These are phyloP conservation scores for Wickerhamiella sorbophila DNA, from an alignment of 805 yeast genomes.

Conservation along the genomic window DNA sequence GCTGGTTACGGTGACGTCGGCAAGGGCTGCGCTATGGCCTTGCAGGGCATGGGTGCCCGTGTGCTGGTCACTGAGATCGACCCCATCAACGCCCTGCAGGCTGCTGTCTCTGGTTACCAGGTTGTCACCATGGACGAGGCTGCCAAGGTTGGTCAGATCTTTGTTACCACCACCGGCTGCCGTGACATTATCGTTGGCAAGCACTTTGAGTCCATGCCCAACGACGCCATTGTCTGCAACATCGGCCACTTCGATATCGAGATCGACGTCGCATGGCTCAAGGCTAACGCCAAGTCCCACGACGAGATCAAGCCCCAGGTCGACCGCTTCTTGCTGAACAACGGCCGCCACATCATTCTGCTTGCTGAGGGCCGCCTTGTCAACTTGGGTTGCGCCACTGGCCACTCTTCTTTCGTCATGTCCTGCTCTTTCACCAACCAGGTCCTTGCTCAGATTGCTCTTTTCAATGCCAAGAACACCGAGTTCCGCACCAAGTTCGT, in stretches of 20 bases:
- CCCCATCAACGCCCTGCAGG: conserved; percentile 98
- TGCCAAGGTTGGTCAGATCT: conserved; percentile 85
- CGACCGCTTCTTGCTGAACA: conserved; percentile 82
- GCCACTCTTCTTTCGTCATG: conserved; percentile 98
- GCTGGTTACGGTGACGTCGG: conserved; percentile 99
- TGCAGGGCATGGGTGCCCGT: conserved; percentile 98
- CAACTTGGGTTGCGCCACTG: conserved; percentile 99
- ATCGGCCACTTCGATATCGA: conserved; percentile 99
- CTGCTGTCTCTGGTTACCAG: conserved; percentile 98
- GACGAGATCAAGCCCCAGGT: conserved; percentile 98
- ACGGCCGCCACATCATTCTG: conserved; percentile 87
- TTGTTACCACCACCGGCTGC: conserved; percentile 98
- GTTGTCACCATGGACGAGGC: conserved; percentile 92
- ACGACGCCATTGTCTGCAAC: conserved; percentile 98
- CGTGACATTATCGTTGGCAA: conserved; percentile 89
- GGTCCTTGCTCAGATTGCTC: conserved; percentile 96
- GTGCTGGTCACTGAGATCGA: conserved; percentile 94
- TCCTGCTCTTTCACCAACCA: conserved; percentile 99
- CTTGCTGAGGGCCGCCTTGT: conserved; percentile 99
- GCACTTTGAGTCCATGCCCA: conserved; percentile 89
- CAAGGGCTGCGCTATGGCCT: conserved; percentile 99
- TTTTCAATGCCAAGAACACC: conserved; percentile 75
- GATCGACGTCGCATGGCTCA: conserved; percentile 98
- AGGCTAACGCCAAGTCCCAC: conserved; percentile 81
- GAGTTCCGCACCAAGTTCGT: conserved; percentile 67